Evolutionary conservation across 257 asterid species (phyloP), one percentile per base, ranked within the genome.

Genomic region (Nicotiana sylvestris): DNA sequence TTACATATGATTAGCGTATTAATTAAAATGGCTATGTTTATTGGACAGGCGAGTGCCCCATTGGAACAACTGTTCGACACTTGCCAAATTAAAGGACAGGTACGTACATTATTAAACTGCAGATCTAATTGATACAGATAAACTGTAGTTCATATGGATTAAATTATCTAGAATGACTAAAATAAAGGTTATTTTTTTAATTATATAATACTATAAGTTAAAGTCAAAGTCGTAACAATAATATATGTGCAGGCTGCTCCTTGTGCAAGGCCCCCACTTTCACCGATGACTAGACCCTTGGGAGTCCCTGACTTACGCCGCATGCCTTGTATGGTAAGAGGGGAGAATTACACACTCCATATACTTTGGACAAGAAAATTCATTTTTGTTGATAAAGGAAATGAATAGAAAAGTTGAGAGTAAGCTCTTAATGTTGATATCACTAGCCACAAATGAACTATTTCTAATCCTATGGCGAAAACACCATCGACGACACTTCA

Each of bases 51-150:
- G 70, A 60, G 25, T 87, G 62, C 43, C 30, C 15, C 70, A 32
- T 46, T 33, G 32, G 81, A 55, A 39, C 68, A 78, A 6, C 27
- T 82, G 30, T 76, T 69, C 33, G 77, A 80, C 70, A 68, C 18
- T 8, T 77, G 65, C 8, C 86, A 84, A 82, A 29, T 35, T 66
- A 82, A 65, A 60, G 86, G 72, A 86, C 84, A 27, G 86, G 86
- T 35, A 35, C 8, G 37, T 33, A 33, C 0, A 33, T 33, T 33
- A 33, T 30, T 30, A 30, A 21, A 21, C 21, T 21, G 21, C 21
- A 21, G 21, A 21, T 21, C 21, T 21, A 21, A 21, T 21, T 21
- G 21, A 21, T 29, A 29, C 11, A 43, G 49, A 7, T 43, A 43
- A 7, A 7, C 3, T 8, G 10, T 8, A 8, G 10, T 39, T 43